A percentile compares a stretch with the other conserved stretches of the same genome.
phyloP scores from a whole-genome alignment of 2,329 filamentous ascomycete species.

The Cladophialophora immunda region DNA sequence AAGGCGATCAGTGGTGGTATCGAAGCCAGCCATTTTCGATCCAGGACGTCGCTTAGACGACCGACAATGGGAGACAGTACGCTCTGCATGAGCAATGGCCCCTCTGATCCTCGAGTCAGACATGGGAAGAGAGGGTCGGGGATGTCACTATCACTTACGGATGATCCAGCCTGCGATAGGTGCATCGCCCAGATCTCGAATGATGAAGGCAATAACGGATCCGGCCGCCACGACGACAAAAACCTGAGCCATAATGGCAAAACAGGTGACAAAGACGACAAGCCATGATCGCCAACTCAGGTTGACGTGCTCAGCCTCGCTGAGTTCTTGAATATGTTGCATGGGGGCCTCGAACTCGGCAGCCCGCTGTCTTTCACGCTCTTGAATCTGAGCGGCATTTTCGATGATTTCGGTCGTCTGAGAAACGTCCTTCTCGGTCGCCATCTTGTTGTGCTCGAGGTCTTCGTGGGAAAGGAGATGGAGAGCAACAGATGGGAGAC shows the following conservation, averaged over 20 bases:
- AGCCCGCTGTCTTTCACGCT: conserved; percentile 25
- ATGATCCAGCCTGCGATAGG: conserved; percentile 65
- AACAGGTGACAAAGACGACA: conserved; percentile 61
- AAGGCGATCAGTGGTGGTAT: conserved; percentile 64
- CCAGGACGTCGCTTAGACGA: conserved; percentile 64
- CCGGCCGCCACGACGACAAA: conserved; percentile 65
- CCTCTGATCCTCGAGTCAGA: conserved; percentile 47
- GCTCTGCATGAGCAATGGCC: conserved; percentile 65
- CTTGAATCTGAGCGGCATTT: conserved; percentile 22
- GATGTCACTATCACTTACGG: conserved; percentile 44
- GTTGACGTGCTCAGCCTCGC: conserved; percentile 51
- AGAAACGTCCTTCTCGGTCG: conserved; percentile 27
- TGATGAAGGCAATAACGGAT: conserved; percentile 65
- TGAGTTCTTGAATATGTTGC: conserved; percentile 34
- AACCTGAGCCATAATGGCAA: conserved; percentile 62
- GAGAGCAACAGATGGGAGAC: not conserved
- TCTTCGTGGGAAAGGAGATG: not conserved
- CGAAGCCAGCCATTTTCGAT: conserved; percentile 63
- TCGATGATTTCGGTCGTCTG: conserved; percentile 32
- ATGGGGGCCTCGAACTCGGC: conserved; percentile 35
- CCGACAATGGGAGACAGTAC: conserved; percentile 66
- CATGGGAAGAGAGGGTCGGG: not conserved
- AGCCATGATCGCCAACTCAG: conserved; percentile 66
- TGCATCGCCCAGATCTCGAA: conserved; percentile 62
- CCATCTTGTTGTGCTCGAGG: conserved; percentile 21